Base-by-base conservation (phyloP, 208 protist genomes). In the Borovskyia barvae region DNA sequence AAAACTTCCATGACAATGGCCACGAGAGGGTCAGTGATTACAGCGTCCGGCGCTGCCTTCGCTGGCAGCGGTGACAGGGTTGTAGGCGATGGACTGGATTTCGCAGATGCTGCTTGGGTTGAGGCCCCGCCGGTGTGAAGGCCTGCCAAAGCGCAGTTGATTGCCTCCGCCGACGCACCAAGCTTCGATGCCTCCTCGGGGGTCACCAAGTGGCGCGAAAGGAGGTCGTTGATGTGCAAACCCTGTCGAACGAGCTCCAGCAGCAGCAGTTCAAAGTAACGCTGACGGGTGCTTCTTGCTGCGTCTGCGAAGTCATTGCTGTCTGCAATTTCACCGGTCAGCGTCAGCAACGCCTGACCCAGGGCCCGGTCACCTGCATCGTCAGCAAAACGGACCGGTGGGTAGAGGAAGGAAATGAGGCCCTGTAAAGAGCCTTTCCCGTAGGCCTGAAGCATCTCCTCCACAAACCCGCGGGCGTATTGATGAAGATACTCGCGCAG, bases 1-100 rank as follows among this genome's bases (percentile, higher is more conserved):
- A 95, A 91, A 15, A 95, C 75, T 12, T 90, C 84, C 55, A 81
- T 54, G n/a, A 95, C 80, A 75, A 93, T 84, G 19, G 53, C 57
- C 19, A 90, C 85, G 5, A 81, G 43, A 11, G 82, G 78, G 69
- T 90, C 73, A 26, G 72, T 57, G 22, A 63, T 53, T 9, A 19
- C 33, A 2, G 32, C 12, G 15, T 41, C 4, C 14, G 40, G 33
- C 7, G 37, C 5, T 17, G 56, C 24, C n/a, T 46, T 24, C 5
- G 33, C 7, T 11, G 64, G 43, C 26, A 45, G 12, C 12, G 50
- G 22, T 6, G 54, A 2, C 25, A 54, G 22, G 11, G 36, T 33
- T 0, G 28, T 4, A 1, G 37, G 37, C 19, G 41, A 2, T 2
- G 40, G 3, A 33, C 51, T 15, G 3, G 30, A 11, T 2, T 26